Base-by-base conservation (phyloP, 2,329 filamentous ascomycete genomes). In the Alternaria solani region DNA sequence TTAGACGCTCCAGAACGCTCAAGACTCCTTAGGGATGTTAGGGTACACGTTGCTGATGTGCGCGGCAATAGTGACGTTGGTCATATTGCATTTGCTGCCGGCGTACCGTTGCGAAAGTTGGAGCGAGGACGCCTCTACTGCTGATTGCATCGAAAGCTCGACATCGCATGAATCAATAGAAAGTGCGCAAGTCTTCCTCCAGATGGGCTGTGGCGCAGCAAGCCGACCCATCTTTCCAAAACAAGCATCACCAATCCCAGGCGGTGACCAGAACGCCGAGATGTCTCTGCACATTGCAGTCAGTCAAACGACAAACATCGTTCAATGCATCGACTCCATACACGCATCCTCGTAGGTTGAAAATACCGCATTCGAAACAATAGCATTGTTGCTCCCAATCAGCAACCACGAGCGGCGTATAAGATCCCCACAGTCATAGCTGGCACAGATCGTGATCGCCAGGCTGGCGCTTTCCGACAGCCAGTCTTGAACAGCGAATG, bases 61-160 rank as follows among this genome's bases (percentile, higher is more conserved):
- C 47, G 58, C 18, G 70, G 68, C 1, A 53, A 74, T 1, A 55
- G 66, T 4, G 66, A 73, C 1, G 58, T 78, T n/a, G 78, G 77
- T 1, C 76, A 79, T 42, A 72, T 79, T 39, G 77, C 76, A 0
- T 63, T 80, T n/a, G 73, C 77, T 14, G 70, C 75, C 0, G 74
- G 74, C 1, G 67, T 70, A 5, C 68, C 72, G 2, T 2, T 73
- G 14, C 66, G 70, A 2, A 71, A 71, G 42, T 44, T 76, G 8
- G 73, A 76, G 36, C 51, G 67, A 58, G 72, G 64, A 8, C 69
- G 73, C 12, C 65, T 75, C 2, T 74, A 76, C 48, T 55, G 30
- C 47, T 75, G 52, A n/a, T n/a, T n/a, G n/a, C n/a, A n/a, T n/a
- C n/a, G n/a, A n/a, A n/a, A n/a, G n/a, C n/a, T n/a, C n/a, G n/a